Evolutionary conservation across 441 rosid species (phyloP), one percentile per base, ranked within the genome.

Genomic region (Populus hybrid): DNA sequence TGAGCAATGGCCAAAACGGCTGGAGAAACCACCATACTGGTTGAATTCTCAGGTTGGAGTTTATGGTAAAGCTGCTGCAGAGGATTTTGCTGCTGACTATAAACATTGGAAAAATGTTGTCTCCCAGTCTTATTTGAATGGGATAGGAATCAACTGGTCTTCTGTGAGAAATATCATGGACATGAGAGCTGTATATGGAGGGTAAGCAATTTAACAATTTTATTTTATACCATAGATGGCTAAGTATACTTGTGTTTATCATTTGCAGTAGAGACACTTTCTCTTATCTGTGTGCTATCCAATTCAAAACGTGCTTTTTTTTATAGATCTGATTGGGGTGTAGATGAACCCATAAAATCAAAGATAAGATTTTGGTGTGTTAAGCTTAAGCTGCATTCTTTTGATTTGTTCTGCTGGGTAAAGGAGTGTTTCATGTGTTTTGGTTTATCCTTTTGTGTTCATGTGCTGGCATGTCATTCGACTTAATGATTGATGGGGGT

Each of bases 131-230:
- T 95, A 95, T 83, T 81, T 91, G n/a, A 92, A 78, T 57, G 97
- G 95, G 61, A 76, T 93, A 76, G 97, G 98, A 74, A 90, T 95
- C 70, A 86, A 94, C 82, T 94, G 99, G 98, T 86, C 89, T 68
- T 28, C 83, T 36, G 95, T 94, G 73, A 87, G 99, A 84, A 94
- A 89, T 84, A 95, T 89, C 78, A 95, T 95, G 99, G 98, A 94
- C 93, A 94, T 95, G 99, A 89, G 92, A 89, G 83, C 99, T 72
- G 83, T 93, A 67, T 96, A 96, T 77, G 98, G 98, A 88, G 98
- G 99, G 97, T 94, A 89, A 88, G 89, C 79, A 63, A 64, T 69
- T 30, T 74, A 50, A 50, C 20, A 50, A 50, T 23, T 11, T 46
- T 71, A 30, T 26, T 75, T 10, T 38, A 8, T 3, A 38, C 38